phyloP scores from a whole-genome alignment of 2,329 filamentous ascomycete species.

The Tympanopsis confertula region DNA sequence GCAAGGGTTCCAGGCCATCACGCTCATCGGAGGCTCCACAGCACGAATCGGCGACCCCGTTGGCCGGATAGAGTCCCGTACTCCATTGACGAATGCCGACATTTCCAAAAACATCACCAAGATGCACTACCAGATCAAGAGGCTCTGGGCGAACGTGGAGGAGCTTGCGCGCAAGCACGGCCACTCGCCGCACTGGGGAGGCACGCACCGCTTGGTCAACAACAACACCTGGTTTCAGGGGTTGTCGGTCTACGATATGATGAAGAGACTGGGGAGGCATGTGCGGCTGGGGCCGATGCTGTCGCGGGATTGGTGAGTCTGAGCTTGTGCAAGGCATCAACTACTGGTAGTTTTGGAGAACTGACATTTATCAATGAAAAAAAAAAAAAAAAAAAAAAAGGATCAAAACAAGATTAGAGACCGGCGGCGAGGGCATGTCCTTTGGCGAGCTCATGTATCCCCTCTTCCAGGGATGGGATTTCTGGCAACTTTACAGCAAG shows the following conservation, averaged over 20 bases:
- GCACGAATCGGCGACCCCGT: conserved; percentile 71
- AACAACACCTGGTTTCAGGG: conserved; percentile 77
- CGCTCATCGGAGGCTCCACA: conserved; percentile 63
- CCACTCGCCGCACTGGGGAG: conserved; percentile 49
- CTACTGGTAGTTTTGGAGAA: conserved; percentile 3
- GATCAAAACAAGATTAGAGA: background rate
- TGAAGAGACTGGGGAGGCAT: conserved; percentile 60
- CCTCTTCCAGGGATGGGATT: conserved; percentile 90
- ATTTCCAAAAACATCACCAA: conserved; percentile 53
- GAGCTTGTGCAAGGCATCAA: conserved; percentile 7
- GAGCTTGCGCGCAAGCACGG: conserved; percentile 52
- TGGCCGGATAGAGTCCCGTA: conserved; percentile 51
- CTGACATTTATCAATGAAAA: background rate
- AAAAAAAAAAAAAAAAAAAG: background rate
- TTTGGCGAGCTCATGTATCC: conserved; percentile 90
- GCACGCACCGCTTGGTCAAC: conserved; percentile 60
- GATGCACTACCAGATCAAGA: conserved; percentile 59
- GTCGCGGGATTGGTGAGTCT: conserved; percentile 69
- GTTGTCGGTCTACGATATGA: conserved; percentile 61
- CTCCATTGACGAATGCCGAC: conserved; percentile 34
- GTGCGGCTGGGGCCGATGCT: conserved; percentile 80
- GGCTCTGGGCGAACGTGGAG: conserved; percentile 66
- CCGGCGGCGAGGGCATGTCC: conserved; percentile 90
- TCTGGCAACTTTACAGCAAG: conserved; percentile 70
- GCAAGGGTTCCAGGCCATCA: conserved; percentile 57